These are phyloP conservation scores for Diaporthe sp. DNA, from an alignment of 2,329 filamentous ascomycete genomes.

Conservation along the genomic window DNA sequence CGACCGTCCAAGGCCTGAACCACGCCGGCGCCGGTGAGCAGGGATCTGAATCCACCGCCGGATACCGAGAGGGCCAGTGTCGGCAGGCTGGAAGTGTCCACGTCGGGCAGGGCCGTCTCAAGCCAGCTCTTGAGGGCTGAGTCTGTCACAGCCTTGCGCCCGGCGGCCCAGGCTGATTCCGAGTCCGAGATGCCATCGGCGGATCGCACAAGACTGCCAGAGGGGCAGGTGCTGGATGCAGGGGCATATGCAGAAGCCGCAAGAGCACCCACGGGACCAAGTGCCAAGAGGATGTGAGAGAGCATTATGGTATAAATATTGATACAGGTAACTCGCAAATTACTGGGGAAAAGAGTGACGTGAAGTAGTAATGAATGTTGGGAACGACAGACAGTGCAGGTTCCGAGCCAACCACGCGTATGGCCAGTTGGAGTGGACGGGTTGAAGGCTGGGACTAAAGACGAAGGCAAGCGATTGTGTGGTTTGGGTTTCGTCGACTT, in stretches of 20 bases:
- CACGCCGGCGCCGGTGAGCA: conserved; percentile 48
- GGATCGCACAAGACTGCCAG: conserved; percentile 33
- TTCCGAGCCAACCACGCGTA: neutral
- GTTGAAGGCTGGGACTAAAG: neutral
- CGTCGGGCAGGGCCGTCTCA: conserved; percentile 14
- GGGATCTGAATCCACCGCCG: conserved; percentile 48
- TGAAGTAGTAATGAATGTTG: neutral
- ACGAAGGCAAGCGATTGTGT: neutral
- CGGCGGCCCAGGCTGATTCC: conserved; percentile 26
- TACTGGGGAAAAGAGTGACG: conserved; percentile 11
- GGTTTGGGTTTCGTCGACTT: neutral
- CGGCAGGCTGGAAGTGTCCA: conserved; percentile 40
- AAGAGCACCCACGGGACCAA: conserved; percentile 28
- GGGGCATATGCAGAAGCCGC: conserved; percentile 34
- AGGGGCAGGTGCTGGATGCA: conserved; percentile 24
- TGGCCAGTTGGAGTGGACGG: neutral
- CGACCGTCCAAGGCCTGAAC: conserved; percentile 46
- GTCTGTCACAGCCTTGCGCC: conserved; percentile 34
- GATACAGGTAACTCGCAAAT: neutral
- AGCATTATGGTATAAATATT: conserved; percentile 28
- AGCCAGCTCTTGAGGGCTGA: conserved; percentile 34
- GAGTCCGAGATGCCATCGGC: conserved; percentile 36
- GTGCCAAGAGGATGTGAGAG: conserved; percentile 23
- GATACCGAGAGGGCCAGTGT: conserved; percentile 46
- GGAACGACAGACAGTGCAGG: neutral